phyloP scores from a whole-genome alignment of 169 alveolate species.

The Eimeria brunetti region DNA sequence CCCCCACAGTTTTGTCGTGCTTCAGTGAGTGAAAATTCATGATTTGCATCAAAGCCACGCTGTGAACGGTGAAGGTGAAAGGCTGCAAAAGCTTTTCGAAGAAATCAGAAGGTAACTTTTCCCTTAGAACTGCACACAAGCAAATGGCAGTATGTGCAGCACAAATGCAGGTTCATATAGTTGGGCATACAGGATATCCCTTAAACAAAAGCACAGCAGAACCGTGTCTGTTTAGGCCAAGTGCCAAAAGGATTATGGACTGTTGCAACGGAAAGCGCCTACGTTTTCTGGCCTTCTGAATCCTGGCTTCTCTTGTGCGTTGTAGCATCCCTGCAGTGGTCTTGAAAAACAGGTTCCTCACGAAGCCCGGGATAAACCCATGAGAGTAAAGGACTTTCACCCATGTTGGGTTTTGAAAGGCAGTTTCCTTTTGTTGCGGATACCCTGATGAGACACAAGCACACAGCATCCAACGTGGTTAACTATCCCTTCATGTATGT shows the following conservation, averaged over 20 bases:
- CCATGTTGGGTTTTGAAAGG: slow-evolving; percentile 31
- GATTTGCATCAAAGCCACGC: slow-evolving; percentile 74
- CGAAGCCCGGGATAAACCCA: slow-evolving; percentile 44
- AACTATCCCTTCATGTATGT: no score
- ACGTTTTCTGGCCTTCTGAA: slow-evolving; percentile 28
- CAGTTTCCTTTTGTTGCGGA: slow-evolving; percentile 55
- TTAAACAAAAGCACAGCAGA: neutral
- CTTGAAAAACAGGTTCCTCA: slow-evolving; percentile 27
- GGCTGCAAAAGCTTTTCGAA: slow-evolving; percentile 41
- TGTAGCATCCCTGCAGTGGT: slow-evolving; percentile 43
- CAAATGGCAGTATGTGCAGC: neutral
- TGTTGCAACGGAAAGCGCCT: neutral
- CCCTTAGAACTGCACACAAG: slow-evolving; percentile 45
- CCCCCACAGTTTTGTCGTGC: slow-evolving; percentile 65
- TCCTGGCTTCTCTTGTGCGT: slow-evolving; percentile 50
- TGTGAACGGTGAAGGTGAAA: slow-evolving; percentile 74
- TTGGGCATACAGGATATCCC: neutral
- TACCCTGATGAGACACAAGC: slow-evolving; percentile 26
- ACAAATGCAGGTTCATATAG: neutral
- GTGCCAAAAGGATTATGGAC: neutral
- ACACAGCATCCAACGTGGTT: neutral
- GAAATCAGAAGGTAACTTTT: slow-evolving; percentile 21
- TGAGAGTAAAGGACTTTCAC: slow-evolving; percentile 40
- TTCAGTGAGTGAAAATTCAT: slow-evolving; percentile 66
- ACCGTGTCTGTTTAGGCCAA: neutral